Evolutionary conservation across 1,284 basidiomycete genomes (phyloP).

Genomic region (Moesziomyces parantarcticus): DNA sequence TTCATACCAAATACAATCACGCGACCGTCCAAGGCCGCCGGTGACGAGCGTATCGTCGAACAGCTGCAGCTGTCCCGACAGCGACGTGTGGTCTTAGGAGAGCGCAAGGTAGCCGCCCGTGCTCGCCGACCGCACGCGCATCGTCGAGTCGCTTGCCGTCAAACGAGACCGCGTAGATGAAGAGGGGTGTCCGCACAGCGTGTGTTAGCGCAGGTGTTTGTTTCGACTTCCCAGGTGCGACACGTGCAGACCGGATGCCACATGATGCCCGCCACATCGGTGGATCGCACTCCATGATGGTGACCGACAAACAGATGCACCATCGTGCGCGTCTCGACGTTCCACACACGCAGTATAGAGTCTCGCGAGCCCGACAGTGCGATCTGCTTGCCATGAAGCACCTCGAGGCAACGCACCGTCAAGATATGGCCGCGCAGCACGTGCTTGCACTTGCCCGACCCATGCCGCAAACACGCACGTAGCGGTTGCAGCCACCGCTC

Average conservation of each 20-base stretch:
- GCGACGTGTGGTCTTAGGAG: constrained; percentile 90
- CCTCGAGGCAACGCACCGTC: constrained; percentile 90
- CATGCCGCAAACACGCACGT: constrained; percentile 90
- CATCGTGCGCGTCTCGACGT: constrained; percentile 81
- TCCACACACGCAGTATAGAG: constrained; percentile 88
- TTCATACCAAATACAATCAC: constrained; percentile 87
- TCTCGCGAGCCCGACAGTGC: constrained; percentile 86
- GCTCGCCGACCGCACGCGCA: constrained; percentile 64
- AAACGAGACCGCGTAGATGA: constrained; percentile 93
- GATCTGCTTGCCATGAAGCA: constrained; percentile 85
- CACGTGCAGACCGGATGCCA: constrained; percentile 81
- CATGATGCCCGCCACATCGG: constrained; percentile 84
- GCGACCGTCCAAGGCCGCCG: constrained; percentile 90
- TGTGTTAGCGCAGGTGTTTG: constrained; percentile 79
- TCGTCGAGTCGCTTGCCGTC: constrained; percentile 76
- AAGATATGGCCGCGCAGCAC: constrained; percentile 85
- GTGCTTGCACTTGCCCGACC: constrained; percentile 83
- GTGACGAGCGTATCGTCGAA: constrained; percentile 80
- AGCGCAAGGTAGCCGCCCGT: constrained; percentile 87
- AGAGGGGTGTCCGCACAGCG: constrained; percentile 88
- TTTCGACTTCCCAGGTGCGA: constrained; percentile 65
- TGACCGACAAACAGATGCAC: constrained; percentile 83
- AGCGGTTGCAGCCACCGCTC: constrained; percentile 91
- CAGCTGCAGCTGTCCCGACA: constrained; percentile 92
- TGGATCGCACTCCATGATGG: constrained; percentile 82